Percentiles rank a stretch among this genome's conserved stretches.
Evolutionary conservation across 2,329 filamentous ascomycete species (phyloP).

Genomic region (Acarospora socialis): DNA sequence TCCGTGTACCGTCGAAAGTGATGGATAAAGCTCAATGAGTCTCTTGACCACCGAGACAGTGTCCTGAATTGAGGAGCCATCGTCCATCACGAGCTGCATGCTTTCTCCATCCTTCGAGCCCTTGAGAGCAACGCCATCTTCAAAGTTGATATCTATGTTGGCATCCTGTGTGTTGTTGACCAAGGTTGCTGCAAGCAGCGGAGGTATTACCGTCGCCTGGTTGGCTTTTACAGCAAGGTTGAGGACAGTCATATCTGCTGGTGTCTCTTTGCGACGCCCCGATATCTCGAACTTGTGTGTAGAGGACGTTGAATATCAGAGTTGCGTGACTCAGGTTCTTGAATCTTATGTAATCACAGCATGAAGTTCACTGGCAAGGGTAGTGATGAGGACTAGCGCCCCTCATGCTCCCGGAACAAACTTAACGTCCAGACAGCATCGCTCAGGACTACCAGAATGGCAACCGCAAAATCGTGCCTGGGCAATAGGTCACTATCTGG

Average conservation of each 20-base stretch:
- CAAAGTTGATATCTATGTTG: slow-evolving; percentile 24
- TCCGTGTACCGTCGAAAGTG: slow-evolving; percentile 1
- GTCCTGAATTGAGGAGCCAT: slow-evolving; percentile 2
- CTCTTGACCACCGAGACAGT: slow-evolving; percentile 6
- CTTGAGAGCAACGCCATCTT: slow-evolving; percentile 19
- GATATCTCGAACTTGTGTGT: slow-evolving; percentile 21
- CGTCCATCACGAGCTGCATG: slow-evolving; percentile 5
- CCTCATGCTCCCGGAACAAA: no score
- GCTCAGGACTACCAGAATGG: no score
- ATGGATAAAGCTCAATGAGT: slow-evolving; percentile 9
- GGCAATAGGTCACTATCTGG: no score
- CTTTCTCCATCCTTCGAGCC: slow-evolving; percentile 6
- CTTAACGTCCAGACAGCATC: no score
- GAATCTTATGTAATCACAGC: no score
- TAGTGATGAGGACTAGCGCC: no score
- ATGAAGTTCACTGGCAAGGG: no score
- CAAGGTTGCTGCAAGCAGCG: slow-evolving; percentile 26
- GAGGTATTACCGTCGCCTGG: slow-evolving; percentile 27
- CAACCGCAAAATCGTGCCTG: no score
- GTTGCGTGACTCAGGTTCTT: no score
- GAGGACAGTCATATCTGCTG: slow-evolving; percentile 14
- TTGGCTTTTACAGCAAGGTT: slow-evolving; percentile 27
- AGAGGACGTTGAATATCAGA: no score
- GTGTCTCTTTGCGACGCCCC: neutral
- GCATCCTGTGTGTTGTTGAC: slow-evolving; percentile 25